Conservation (phyloP, 2,329 filamentous ascomycete genomes). For the Aspergillus niger region DNA sequence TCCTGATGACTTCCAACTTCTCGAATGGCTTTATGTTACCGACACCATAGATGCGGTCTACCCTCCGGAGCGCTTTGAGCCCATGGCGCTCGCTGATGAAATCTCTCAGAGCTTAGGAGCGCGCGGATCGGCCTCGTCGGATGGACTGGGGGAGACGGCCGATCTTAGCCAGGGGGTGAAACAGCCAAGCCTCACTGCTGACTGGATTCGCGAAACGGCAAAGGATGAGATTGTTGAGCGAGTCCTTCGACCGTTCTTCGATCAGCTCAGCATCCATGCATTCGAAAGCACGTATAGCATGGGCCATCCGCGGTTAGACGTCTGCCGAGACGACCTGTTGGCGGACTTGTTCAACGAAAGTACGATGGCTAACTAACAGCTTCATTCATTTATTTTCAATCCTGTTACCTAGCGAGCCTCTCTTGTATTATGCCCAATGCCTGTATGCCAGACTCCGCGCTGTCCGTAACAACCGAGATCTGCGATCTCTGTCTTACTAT, state of each 20-base stretch:
- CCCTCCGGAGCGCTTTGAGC: constrained; percentile 67
- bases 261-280: constrained; percentile 85
- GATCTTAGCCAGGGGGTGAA: constrained; percentile 35
- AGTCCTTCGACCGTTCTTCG: constrained; percentile 84
- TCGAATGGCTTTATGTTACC: constrained; percentile 96
- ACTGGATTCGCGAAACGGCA: constrained; percentile 55
- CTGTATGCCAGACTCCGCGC: neutral
- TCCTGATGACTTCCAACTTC: constrained; percentile 96
- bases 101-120: constrained; percentile 73
- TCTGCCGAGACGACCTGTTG: constrained; percentile 65
- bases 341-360: constrained; percentile 79
- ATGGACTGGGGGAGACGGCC: constrained; percentile 29
- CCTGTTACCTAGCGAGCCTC: neutral
- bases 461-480: neutral
- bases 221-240: constrained; percentile 69
- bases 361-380: constrained; percentile 49
- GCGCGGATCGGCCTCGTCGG: constrained; percentile 32
- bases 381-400: neutral
- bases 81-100: constrained; percentile 79
- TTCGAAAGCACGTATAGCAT: constrained; percentile 94
- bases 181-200: constrained; percentile 46
- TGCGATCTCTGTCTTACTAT: neutral
- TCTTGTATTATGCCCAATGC: constrained; percentile 1
- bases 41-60: constrained; percentile 97
- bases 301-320: constrained; percentile 66